phyloP scores from a whole-genome alignment of 345 rosid genomes.

The Salix brachista region DNA sequence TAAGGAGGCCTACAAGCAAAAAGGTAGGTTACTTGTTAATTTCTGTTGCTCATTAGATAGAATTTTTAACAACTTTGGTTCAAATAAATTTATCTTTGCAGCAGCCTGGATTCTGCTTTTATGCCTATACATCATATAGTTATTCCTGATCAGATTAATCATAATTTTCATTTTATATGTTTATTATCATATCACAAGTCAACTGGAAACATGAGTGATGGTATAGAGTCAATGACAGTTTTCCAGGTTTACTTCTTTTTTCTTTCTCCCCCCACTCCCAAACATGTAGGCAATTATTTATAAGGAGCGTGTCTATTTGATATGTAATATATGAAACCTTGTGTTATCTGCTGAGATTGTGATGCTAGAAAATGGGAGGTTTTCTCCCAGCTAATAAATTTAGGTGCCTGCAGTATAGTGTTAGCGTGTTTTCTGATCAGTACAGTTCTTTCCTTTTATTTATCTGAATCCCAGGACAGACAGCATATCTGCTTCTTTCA shows the following conservation, averaged over 20 bases:
- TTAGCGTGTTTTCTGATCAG: neutral
- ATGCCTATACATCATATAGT: neutral
- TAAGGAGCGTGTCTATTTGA: neutral
- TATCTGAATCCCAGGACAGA: neutral
- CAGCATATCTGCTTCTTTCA: neutral
- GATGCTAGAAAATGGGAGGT: neutral
- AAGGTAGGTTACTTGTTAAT: slow-evolving; percentile 34
- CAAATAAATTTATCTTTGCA: neutral
- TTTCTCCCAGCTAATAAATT: neutral
- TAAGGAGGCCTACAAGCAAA: slow-evolving; percentile 77
- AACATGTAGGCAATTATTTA: neutral
- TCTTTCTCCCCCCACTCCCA: neutral
- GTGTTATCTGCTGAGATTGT: neutral
- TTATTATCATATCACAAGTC: neutral
- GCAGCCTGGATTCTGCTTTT: neutral
- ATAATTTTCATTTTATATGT: neutral
- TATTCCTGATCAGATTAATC: neutral
- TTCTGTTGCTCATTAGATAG: neutral
- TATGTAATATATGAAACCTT: neutral
- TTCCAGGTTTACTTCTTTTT: neutral
- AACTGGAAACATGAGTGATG: neutral
- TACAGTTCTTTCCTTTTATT: neutral
- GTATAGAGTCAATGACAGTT: neutral
- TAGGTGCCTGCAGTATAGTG: neutral
- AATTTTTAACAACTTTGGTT: neutral